Evolutionary conservation across 768 basidiomycete species (phyloP), one percentile per base, ranked within the genome.

Genomic region (Mycena capillaripes): DNA sequence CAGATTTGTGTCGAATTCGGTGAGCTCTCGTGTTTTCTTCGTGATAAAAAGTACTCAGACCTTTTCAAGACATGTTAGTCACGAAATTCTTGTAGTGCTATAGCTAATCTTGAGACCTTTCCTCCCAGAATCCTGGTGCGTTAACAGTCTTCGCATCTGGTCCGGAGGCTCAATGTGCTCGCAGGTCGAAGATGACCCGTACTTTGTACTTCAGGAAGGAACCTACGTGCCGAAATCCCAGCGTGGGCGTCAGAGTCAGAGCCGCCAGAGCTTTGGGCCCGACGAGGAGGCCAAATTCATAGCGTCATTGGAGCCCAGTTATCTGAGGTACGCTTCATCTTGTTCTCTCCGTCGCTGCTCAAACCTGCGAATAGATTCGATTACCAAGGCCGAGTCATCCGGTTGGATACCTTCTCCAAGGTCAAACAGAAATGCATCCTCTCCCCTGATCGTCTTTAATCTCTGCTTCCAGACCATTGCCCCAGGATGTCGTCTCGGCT

Each of bases 1-100:
- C 88, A 89, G n/a, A 85, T 96, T 68, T 95, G 93, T 75, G 91
- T 93, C 66, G 91, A 94, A 82, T 95, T 90, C 81, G 94, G 93
- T 91, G 71, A 59, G 76, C 61, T n/a, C 19, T 27, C 60, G 81
- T 63, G 1, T 50, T 34, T 69, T 30, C n/a, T 68, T 34, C 53
- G 17, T 4, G 29, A n/a, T 19, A 23, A 44, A 36, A 44, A 14
- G 1, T 70, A 42, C n/a, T 25, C 9, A 40, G 19, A 16, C 2
- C 3, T n/a, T 57, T 23, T 5, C 17, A 19, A 68, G 66, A 69
- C 25, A 65, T 72, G 71, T 68, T 12, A 64, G 66, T 62, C 21
- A 27, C 40, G 21, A 10, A 11, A 2, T 58, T 48, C 10, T 7
- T n/a, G 23, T 38, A n/a, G 7, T 48, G 7, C 27, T 25, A 25